These are phyloP conservation scores for Rhodocollybia butyracea DNA, from an alignment of 768 basidiomycete species.

Conservation along the genomic window DNA sequence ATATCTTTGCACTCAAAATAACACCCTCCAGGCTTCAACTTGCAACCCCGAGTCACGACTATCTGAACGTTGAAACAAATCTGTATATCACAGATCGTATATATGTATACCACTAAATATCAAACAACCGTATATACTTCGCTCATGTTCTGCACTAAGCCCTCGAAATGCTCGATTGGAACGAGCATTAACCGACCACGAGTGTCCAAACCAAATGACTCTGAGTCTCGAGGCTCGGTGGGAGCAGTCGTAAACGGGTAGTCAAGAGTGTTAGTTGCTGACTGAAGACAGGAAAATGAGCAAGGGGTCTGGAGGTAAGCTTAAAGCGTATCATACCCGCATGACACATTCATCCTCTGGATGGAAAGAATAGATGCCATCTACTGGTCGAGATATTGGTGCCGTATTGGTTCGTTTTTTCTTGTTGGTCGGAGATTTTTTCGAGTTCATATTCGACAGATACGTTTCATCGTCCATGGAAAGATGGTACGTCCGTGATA, in stretches of 20 bases:
- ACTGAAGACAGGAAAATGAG: constrained; percentile 27
- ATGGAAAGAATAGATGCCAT: constrained; percentile 74
- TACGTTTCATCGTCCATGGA: constrained; percentile 64
- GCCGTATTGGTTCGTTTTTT: constrained; percentile 26
- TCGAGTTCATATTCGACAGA: constrained; percentile 34
- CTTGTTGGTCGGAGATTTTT: constrained; percentile 33
- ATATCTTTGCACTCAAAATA: no score
- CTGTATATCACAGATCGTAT: background rate
- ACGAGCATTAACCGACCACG: constrained; percentile 67
- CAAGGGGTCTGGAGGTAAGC: background rate
- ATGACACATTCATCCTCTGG: constrained; percentile 80
- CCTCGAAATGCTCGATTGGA: constrained; percentile 36
- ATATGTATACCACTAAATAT: background rate
- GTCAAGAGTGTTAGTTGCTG: constrained; percentile 48
- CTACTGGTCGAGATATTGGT: constrained; percentile 27
- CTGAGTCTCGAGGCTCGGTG: constrained; percentile 51
- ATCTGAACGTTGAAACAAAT: no score
- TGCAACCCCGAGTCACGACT: no score
- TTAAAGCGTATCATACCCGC: constrained; percentile 40
- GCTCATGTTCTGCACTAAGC: constrained; percentile 36
- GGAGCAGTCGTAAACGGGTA: constrained; percentile 50
- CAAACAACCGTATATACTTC: constrained; percentile 27
- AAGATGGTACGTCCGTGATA: constrained; percentile 78
- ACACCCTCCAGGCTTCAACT: no score
- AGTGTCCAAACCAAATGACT: constrained; percentile 71